phyloP scores from a whole-genome alignment of 2,329 filamentous ascomycete genomes.

The Exophiala oligosperma region DNA sequence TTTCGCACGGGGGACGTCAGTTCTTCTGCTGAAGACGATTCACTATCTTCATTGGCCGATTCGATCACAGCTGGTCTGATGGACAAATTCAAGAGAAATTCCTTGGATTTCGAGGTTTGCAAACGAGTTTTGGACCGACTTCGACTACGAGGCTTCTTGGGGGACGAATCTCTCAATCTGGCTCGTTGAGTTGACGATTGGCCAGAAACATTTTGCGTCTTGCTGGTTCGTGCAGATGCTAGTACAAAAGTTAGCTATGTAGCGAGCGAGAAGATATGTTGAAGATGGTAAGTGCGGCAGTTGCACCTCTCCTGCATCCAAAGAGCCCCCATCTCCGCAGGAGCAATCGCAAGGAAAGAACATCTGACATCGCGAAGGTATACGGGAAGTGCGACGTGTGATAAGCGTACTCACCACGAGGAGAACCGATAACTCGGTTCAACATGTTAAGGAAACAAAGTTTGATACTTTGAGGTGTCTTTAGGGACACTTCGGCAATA shows the following conservation, averaged over 20 bases:
- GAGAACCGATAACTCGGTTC: constrained; percentile 65
- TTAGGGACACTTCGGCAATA: constrained; percentile 71
- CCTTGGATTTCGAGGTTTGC: constrained; percentile 24
- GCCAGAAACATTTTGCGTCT: constrained; percentile 8
- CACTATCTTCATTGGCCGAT: constrained; percentile 26
- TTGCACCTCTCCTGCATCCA: not conserved
- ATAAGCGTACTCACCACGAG: constrained; percentile 61
- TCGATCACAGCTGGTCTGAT: constrained; percentile 23
- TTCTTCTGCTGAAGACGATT: constrained; percentile 17
- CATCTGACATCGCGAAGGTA: not conserved
- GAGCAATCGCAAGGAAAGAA: not conserved
- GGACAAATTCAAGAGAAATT: constrained; percentile 22
- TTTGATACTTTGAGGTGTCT: constrained; percentile 70
- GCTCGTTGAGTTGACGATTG: constrained; percentile 9
- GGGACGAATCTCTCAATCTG: constrained; percentile 18
- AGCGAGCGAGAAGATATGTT: not conserved
- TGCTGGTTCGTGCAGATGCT: constrained; percentile 13
- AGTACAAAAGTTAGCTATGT: constrained; percentile 1
- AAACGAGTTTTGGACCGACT: constrained; percentile 23
- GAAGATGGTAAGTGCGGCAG: constrained; percentile 1
- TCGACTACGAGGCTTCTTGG: constrained; percentile 22
- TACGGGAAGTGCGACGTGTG: not conserved
- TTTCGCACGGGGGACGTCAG: constrained; percentile 11
- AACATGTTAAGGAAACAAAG: constrained; percentile 75
- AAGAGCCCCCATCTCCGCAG: not conserved